phyloP scores from a whole-genome alignment of 1,284 basidiomycete species.

The Ganoderma leucocontextum region DNA sequence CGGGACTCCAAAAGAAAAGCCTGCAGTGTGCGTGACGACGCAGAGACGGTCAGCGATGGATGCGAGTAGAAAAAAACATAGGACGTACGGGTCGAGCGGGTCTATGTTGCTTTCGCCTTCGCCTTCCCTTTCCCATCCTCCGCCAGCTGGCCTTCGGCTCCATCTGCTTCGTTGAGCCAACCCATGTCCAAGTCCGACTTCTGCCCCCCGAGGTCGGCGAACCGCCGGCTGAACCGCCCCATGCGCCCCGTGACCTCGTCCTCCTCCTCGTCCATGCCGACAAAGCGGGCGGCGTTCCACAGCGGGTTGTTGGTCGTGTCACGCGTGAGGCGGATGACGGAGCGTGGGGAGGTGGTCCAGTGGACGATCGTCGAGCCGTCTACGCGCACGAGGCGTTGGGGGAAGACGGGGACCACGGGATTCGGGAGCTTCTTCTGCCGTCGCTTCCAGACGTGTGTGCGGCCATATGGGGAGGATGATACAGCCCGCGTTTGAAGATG shows the following conservation, averaged over 20 bases:
- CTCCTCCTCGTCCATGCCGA: constrained; percentile 66
- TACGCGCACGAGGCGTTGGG: constrained; percentile 82
- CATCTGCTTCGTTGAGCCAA: neutral
- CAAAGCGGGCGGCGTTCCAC: constrained; percentile 65
- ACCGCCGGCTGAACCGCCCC: constrained; percentile 81
- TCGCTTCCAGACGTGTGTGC: constrained; percentile 79
- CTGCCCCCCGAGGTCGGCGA: constrained; percentile 46
- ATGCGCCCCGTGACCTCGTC: constrained; percentile 77
- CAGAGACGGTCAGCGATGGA: neutral
- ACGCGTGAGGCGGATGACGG: constrained; percentile 76
- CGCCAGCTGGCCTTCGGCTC: neutral
- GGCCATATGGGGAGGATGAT: constrained; percentile 77
- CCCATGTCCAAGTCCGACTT: neutral
- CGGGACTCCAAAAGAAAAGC: too few species aligned
- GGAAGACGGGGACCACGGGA: constrained; percentile 84
- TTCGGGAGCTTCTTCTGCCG: constrained; percentile 73
- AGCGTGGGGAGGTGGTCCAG: constrained; percentile 86
- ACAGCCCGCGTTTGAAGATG: constrained; percentile 46
- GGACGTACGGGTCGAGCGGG: neutral
- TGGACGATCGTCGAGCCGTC: constrained; percentile 90
- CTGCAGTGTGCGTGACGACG: too few species aligned
- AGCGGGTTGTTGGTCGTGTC: constrained; percentile 88
- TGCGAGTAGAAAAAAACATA: neutral
- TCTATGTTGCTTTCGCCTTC: neutral
- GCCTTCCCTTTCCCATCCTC: neutral